These are phyloP conservation scores for Backusella parvicylindrica DNA, from an alignment of 192 early-diverging fungal species.

Conservation along the genomic window DNA sequence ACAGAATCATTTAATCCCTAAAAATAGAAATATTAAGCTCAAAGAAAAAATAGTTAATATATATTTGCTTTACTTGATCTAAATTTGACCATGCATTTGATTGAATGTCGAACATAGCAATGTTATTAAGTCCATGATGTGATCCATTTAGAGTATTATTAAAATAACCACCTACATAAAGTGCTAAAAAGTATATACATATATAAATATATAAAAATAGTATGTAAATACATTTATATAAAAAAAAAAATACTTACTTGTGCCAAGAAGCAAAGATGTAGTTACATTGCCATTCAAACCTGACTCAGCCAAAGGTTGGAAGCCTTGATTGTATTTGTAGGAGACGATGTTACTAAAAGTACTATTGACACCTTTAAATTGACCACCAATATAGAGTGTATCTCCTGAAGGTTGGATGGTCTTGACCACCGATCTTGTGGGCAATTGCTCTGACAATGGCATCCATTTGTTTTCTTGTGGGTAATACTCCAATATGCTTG, in stretches of 20 bases:
- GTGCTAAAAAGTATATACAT: background rate
- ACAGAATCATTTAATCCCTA: conserved; percentile 26
- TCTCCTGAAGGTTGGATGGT: conserved; percentile 35
- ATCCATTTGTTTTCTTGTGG: conserved; percentile 4
- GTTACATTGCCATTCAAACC: conserved; percentile 29
- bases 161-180: conserved; percentile 18
- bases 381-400: conserved; percentile 52
- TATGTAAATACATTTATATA: background rate
- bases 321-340: conserved; percentile 38
- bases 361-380: conserved; percentile 38
- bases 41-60: background rate
- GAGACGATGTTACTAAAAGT: conserved; percentile 51
- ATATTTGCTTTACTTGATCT: background rate
- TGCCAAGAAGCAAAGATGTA: background rate
- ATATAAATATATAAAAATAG: background rate
- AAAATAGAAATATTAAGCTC: background rate
- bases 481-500: conserved; percentile 25
- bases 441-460: conserved; percentile 35
- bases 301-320: background rate
- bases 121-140: background rate
- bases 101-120: background rate
- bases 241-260: background rate
- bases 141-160: background rate
- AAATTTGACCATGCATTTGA: background rate
- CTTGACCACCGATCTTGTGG: conserved; percentile 48